These are phyloP conservation scores for Heracleum sosnowskyi DNA, from an alignment of 129 eudicot species.

Conservation along the genomic window DNA sequence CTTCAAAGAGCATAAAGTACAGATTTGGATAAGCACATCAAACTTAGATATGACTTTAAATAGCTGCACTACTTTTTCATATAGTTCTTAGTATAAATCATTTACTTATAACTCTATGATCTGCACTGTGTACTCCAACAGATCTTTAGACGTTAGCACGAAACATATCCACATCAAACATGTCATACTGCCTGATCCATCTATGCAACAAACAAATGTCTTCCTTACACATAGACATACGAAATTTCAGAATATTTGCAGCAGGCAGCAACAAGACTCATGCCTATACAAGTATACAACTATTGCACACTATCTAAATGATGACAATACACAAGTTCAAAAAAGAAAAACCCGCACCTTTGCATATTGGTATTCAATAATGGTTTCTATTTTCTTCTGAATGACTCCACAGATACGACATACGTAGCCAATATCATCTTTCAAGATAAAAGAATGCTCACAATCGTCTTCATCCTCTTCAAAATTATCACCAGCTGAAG, in stretches of 20 bases:
- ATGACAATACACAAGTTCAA: not conserved
- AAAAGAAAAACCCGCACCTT: conserved; percentile 38
- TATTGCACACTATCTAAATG: not conserved
- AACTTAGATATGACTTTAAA: not conserved
- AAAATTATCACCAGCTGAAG: conserved; percentile 20
- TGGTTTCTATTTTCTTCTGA: conserved; percentile 55
- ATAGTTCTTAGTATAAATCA: not conserved
- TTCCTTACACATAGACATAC: not conserved
- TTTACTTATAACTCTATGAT: not conserved
- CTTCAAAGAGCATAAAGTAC: not conserved
- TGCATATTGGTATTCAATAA: conserved; percentile 67
- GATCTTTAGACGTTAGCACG: not conserved
- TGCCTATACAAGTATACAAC: not conserved
- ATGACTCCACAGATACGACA: conserved; percentile 90
- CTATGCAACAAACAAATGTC: not conserved
- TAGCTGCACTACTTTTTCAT: not conserved
- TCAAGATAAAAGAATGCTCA: conserved; percentile 75
- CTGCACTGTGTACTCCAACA: not conserved
- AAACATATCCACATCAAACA: not conserved
- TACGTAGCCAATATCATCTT: conserved; percentile 86
- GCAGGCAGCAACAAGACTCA: not conserved
- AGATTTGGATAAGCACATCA: not conserved
- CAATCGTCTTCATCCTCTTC: conserved; percentile 57
- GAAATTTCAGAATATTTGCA: not conserved
- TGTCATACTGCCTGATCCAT: not conserved